Evolutionary conservation across 495 filamentous ascomycete species (phyloP), one percentile per base, ranked within the genome.

Genomic region (Achaetomiella virescens): DNA sequence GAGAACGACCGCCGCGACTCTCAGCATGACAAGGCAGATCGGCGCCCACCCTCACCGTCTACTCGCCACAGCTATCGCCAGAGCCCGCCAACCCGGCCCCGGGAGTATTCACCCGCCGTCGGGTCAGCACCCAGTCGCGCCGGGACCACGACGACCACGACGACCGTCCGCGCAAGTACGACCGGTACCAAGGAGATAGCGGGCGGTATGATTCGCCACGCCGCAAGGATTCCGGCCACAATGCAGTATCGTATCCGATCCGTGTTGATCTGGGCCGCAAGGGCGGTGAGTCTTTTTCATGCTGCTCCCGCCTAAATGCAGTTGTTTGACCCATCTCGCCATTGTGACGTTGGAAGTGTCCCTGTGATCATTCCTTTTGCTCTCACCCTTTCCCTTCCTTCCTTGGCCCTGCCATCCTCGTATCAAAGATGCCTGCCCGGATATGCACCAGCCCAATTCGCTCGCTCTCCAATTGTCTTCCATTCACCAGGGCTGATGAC

Each of bases 21-120:
- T 27, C 20, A n/a, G 1, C 8, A 10, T 27, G 36, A 38, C 33
- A 51, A 17, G 18, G 12, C 35, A 40, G 29, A 45, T 22, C 55
- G 63, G 7, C 62, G 67, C 29, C 29, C 40, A 44, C 33, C 49
- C 29, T 59, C 56, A 8, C 42, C 43, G 8, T 55, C 57, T 15
- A 33, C 59, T 29, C 49, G 58, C 50, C 53, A 58, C 8, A 41
- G 60, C 21, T 41, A 56, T 12, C 55, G 51, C 20, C 49, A 36
- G 9, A 66, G 58, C 44, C 56, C 64, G 8, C 35, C 61, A 9
- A 37, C 57, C 22, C 61, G 63, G n/a, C 57, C 62, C 3, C 60
- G 61, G 27, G 58, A 61, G 0, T 59, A 53, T 18, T 61, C 62
- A 3, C 54, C 52, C 36, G 27, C n/a, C 60, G 60, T 14, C 47